Percentiles rank a stretch among this genome's conserved stretches.
Conservation (phyloP, 495 filamentous ascomycete species). For the Aspergillus heteromorphus region DNA sequence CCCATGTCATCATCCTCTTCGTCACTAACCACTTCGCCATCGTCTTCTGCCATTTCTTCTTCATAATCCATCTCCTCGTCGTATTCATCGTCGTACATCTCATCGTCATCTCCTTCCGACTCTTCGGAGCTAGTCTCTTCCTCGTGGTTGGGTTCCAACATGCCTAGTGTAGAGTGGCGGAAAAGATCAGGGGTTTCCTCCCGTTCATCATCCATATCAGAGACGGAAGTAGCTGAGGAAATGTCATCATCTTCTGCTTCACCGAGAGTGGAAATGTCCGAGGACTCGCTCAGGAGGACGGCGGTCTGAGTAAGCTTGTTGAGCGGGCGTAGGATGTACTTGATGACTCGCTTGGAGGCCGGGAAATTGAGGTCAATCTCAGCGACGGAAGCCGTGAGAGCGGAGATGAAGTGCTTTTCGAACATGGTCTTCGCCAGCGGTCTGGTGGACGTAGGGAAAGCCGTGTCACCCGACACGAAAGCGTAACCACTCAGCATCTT, state of each 20-base stretch:
- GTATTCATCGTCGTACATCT: constrained; percentile 81
- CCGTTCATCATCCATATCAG: constrained; percentile 78
- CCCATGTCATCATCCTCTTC: constrained; percentile 82
- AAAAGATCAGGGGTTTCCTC: constrained; percentile 98
- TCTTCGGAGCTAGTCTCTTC: constrained; percentile 62
- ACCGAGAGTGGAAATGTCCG: constrained; percentile 63
- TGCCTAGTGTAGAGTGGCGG: constrained; percentile 89
- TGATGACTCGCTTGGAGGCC: constrained; percentile 85
- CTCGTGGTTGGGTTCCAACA: constrained; percentile 81
- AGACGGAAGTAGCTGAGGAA: constrained; percentile 81
- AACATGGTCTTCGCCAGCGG: constrained; percentile 94
- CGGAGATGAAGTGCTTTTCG: constrained; percentile 88
- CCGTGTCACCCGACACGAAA: constrained; percentile 43
- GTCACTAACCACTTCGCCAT: constrained; percentile 83
- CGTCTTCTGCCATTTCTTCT: constrained; percentile 66
- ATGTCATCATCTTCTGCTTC: constrained; percentile 83
- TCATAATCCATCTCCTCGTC: constrained; percentile 89
- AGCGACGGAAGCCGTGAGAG: constrained; percentile 85
- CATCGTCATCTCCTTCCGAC: constrained; percentile 70
- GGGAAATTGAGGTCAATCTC: constrained; percentile 96
- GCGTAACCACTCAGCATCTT: constrained; percentile 82
- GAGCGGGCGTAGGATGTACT: constrained; percentile 88
- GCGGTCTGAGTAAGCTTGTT: constrained; percentile 85
- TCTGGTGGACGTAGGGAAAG: constrained; percentile 47
- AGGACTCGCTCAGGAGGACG: constrained; percentile 69